Percentiles rank a stretch among this genome's conserved stretches.
Conservation (phyloP, 495 filamentous ascomycete genomes). For the Aspergillus bridgeri region DNA sequence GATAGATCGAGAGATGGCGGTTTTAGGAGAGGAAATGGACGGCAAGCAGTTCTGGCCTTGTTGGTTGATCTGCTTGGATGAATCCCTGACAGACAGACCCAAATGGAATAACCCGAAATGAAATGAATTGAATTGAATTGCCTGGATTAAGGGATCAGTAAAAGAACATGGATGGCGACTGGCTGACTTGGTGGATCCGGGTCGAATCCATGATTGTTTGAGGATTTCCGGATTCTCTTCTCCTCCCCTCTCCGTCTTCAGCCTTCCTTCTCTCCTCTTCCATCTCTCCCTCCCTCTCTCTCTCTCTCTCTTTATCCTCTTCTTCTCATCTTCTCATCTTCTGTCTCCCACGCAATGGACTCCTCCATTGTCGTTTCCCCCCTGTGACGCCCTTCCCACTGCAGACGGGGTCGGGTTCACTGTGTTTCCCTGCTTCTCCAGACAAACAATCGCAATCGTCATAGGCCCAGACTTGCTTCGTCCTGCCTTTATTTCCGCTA, state of each 20-base stretch:
- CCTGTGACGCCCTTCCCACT: conserved; percentile 21
- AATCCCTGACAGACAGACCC: too few relatives aligned
- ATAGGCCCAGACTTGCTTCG: not conserved
- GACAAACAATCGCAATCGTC: not conserved
- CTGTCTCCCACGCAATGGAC: conserved; percentile 17
- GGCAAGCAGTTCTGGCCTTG: too few relatives aligned
- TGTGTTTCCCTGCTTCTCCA: not conserved
- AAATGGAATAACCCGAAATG: too few relatives aligned
- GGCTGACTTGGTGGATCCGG: not conserved
- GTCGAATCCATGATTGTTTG: not conserved
- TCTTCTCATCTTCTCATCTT: conserved; percentile 15
- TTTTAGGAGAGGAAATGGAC: too few relatives aligned
- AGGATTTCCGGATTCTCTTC: not conserved
- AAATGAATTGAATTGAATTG: too few relatives aligned
- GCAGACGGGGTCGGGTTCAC: conserved; percentile 20
- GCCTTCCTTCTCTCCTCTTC: conserved; percentile 9
- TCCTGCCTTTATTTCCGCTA: not conserved
- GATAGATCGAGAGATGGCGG: too few relatives aligned
- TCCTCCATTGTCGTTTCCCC: conserved; percentile 11
- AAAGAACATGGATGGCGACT: too few relatives aligned
- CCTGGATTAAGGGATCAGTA: too few relatives aligned
- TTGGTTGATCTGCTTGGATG: too few relatives aligned
- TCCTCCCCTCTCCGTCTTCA: not conserved
- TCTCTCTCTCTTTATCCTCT: conserved; percentile 10
- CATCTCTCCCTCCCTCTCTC: conserved; percentile 13